Percentiles rank a stretch among this genome's conserved stretches.
phyloP scores from a whole-genome alignment of 495 filamentous ascomycete genomes.

The Xylaria bambusicola region DNA sequence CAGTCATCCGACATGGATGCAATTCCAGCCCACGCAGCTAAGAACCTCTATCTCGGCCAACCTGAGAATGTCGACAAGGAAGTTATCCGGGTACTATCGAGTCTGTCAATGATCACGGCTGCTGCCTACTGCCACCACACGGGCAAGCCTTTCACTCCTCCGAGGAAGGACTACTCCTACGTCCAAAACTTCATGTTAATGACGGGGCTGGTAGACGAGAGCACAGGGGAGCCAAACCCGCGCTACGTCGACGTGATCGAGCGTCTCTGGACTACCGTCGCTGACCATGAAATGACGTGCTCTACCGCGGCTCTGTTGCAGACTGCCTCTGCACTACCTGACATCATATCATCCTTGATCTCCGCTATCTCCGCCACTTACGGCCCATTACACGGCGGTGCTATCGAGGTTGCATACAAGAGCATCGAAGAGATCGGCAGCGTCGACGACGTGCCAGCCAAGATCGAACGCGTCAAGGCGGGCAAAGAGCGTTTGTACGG shows the following conservation, averaged over 20 bases:
- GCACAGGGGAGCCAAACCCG: slow-evolving; percentile 16
- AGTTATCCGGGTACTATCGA: slow-evolving; percentile 43
- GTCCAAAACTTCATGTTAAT: slow-evolving; percentile 32
- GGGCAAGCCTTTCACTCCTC: slow-evolving; percentile 44
- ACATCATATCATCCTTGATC: slow-evolving; percentile 40
- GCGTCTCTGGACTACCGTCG: slow-evolving; percentile 47
- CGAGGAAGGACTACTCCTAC: slow-evolving; percentile 29
- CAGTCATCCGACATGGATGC: slow-evolving; percentile 9
- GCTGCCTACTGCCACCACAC: slow-evolving; percentile 43
- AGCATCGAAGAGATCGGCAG: slow-evolving; percentile 49
- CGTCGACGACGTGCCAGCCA: slow-evolving; percentile 46
- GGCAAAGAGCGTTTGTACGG: slow-evolving; percentile 57
- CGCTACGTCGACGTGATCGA: slow-evolving; percentile 40
- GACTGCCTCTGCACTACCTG: slow-evolving; percentile 43
- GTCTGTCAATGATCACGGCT: slow-evolving; percentile 41
- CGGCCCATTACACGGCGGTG: slow-evolving; percentile 60
- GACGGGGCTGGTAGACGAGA: slow-evolving; percentile 32
- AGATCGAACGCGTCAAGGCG: slow-evolving; percentile 54
- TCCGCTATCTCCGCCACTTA: slow-evolving; percentile 52
- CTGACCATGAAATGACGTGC: slow-evolving; percentile 58
- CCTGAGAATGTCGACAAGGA: slow-evolving; percentile 43
- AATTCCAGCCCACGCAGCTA: slow-evolving; percentile 19
- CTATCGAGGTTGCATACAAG: slow-evolving; percentile 57
- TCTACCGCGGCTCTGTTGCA: slow-evolving; percentile 55
- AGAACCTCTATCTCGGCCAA: slow-evolving; percentile 36